These are phyloP conservation scores for Phytophthora pseudosyringae DNA, from an alignment of 352 stramenopile genomes.

Conservation along the genomic window DNA sequence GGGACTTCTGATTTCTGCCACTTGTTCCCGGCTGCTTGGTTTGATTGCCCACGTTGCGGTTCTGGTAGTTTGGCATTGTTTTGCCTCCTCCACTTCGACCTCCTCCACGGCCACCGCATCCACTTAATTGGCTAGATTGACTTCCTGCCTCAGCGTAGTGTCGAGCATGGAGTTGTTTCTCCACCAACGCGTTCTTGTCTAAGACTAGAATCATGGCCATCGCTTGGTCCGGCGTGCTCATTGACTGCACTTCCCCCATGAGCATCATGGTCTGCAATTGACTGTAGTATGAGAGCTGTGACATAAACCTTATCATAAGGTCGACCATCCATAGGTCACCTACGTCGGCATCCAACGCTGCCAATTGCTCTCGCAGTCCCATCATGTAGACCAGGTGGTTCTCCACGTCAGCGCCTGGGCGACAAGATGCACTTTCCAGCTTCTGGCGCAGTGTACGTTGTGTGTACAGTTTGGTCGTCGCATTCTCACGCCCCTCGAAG, in stretches of 20 bases:
- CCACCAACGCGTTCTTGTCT: not conserved
- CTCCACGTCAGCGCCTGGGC: not conserved
- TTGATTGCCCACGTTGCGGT: too few relatives aligned
- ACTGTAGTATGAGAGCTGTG: conserved; percentile 5
- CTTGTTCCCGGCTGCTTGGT: too few relatives aligned
- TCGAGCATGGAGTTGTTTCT: not conserved
- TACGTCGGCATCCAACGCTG: not conserved
- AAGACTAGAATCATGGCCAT: not conserved
- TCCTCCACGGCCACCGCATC: too few relatives aligned
- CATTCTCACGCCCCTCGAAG: not conserved
- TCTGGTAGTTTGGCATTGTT: not conserved
- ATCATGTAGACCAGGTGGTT: conserved; percentile 5
- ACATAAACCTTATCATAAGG: conserved; percentile 3
- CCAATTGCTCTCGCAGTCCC: not conserved
- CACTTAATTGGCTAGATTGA: too few relatives aligned
- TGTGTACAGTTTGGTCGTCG: not conserved
- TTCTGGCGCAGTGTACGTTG: not conserved
- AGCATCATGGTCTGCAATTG: not conserved
- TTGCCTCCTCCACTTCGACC: not conserved
- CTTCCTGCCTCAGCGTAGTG: too few relatives aligned
- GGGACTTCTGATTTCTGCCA: too few relatives aligned
- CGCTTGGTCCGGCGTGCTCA: not conserved
- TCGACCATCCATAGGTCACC: conserved; percentile 3
- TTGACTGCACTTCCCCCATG: too few relatives aligned
- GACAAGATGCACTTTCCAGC: not conserved